Evolutionary conservation across 805 yeast species (phyloP).

Genomic region (Barnettozyma wickerhamii): DNA sequence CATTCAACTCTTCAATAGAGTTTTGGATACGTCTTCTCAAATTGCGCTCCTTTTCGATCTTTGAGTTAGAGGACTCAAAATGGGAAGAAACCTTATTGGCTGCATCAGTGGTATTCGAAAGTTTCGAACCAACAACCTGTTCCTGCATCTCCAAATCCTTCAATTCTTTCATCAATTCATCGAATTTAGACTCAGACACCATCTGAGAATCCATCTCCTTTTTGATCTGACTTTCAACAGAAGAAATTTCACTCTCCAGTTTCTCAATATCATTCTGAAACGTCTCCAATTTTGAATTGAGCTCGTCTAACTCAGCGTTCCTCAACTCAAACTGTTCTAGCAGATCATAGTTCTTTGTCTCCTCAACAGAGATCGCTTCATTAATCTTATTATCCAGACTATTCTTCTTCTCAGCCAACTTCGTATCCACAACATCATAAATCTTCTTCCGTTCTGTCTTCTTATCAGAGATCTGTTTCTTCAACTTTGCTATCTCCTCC

Average conservation of each 20-base stretch:
- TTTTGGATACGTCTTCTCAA: slow-evolving; percentile 45
- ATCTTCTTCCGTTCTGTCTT: neutral
- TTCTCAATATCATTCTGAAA: slow-evolving; percentile 13
- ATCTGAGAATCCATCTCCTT: slow-evolving; percentile 1
- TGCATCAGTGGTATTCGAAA: slow-evolving; percentile 21
- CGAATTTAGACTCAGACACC: neutral
- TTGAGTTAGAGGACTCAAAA: slow-evolving; percentile 25
- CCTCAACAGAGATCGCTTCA: neutral
- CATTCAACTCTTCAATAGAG: slow-evolving; percentile 38
- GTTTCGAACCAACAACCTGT: too few species aligned
- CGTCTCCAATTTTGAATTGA: slow-evolving; percentile 17
- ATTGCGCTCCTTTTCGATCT: slow-evolving; percentile 31
- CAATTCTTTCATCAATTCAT: slow-evolving; percentile 18
- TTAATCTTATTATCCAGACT: neutral
- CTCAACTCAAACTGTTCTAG: slow-evolving; percentile 14
- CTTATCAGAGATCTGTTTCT: neutral
- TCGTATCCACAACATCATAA: neutral
- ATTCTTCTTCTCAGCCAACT: neutral
- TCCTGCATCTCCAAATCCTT: slow-evolving; percentile 20
- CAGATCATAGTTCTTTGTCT: slow-evolving; percentile 15
- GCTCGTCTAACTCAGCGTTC: slow-evolving; percentile 16
- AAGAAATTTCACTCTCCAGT: slow-evolving; percentile 1
- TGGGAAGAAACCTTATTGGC: slow-evolving; percentile 17
- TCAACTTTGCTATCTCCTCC: neutral
- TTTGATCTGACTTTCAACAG: slow-evolving; percentile 3